Evolutionary conservation across 73 alveolate genomes (phyloP).

Genomic region (Uronychia binucleata): DNA sequence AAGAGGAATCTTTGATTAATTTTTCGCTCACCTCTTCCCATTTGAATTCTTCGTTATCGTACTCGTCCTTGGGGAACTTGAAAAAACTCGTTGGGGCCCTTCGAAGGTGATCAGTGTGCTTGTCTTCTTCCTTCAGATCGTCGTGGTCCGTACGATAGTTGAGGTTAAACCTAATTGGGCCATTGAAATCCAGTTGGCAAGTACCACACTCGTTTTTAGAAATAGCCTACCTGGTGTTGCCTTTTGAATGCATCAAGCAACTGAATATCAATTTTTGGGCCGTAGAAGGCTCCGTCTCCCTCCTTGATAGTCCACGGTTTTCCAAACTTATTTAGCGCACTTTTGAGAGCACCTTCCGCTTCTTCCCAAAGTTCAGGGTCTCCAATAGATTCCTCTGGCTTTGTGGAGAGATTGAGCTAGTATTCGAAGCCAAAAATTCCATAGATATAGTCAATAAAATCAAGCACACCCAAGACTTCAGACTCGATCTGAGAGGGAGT

Average conservation of each 20-base stretch:
- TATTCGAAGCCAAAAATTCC: conserved; percentile 93
- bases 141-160: conserved; percentile 88
- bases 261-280: conserved; percentile 99
- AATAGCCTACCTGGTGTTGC: conserved; percentile 97
- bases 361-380: conserved; percentile 94
- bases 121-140: conserved; percentile 52
- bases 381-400: conserved; percentile 96
- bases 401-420: conserved; percentile 93
- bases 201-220: too few species aligned
- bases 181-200: conserved; percentile 94
- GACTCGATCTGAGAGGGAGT: conserved; percentile 95
- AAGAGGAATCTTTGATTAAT: conserved; percentile 48
- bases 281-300: conserved; percentile 99
- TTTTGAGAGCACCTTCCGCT: conserved; percentile 93
- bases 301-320: conserved; percentile 96
- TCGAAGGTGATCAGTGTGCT: conserved; percentile 18
- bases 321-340: conserved; percentile 95
- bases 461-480: conserved; percentile 86
- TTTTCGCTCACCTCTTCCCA: conserved; percentile 65
- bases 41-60: conserved; percentile 81
- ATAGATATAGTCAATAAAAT: conserved; percentile 87
- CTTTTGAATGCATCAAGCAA: conserved; percentile 99
- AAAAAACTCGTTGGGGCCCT: not conserved
- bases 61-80: conserved; percentile 53
- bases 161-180: conserved; percentile 97